Percentiles rank a stretch among this genome's conserved stretches.
Evolutionary conservation across 1,284 basidiomycete species (phyloP).

Genomic region (Taiwanofungus camphoratus): DNA sequence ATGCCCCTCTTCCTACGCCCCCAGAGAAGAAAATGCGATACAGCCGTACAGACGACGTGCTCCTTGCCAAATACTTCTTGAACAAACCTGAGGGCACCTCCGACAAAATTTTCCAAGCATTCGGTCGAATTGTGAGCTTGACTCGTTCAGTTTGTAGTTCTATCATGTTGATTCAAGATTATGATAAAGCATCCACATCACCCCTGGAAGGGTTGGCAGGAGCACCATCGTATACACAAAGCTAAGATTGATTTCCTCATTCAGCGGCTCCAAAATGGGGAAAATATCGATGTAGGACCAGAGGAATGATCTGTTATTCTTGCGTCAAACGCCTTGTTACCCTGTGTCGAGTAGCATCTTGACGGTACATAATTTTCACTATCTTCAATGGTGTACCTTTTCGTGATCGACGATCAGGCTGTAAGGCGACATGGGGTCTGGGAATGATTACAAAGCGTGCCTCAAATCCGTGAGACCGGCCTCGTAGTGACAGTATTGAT

Average conservation of each 20-base stretch:
- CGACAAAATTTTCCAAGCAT: slow-evolving; percentile 74
- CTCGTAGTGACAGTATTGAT: no score
- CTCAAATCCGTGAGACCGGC: no score
- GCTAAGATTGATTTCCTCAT: slow-evolving; percentile 76
- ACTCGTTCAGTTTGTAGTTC: not conserved
- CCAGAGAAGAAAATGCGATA: slow-evolving; percentile 84
- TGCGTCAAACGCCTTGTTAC: no score
- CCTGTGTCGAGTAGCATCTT: no score
- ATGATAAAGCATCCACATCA: slow-evolving; percentile 65
- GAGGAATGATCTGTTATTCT: slow-evolving; percentile 18
- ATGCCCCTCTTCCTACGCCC: slow-evolving; percentile 63
- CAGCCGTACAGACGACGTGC: slow-evolving; percentile 65
- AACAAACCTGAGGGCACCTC: slow-evolving; percentile 70
- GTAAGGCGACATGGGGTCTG: no score
- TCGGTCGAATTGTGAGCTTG: slow-evolving; percentile 53
- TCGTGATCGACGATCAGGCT: no score
- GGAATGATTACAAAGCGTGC: no score
- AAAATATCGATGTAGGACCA: slow-evolving; percentile 39
- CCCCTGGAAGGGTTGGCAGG: slow-evolving; percentile 88
- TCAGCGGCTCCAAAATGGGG: slow-evolving; percentile 49
- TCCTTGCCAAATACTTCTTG: slow-evolving; percentile 67
- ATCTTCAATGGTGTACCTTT: no score
- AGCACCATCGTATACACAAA: slow-evolving; percentile 81
- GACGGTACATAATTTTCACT: no score
- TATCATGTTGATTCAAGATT: slow-evolving; percentile 1